Percentiles rank a stretch among this genome's conserved stretches.
phyloP scores from a whole-genome alignment of 208 protist species.

The Crithidia expoeki region DNA sequence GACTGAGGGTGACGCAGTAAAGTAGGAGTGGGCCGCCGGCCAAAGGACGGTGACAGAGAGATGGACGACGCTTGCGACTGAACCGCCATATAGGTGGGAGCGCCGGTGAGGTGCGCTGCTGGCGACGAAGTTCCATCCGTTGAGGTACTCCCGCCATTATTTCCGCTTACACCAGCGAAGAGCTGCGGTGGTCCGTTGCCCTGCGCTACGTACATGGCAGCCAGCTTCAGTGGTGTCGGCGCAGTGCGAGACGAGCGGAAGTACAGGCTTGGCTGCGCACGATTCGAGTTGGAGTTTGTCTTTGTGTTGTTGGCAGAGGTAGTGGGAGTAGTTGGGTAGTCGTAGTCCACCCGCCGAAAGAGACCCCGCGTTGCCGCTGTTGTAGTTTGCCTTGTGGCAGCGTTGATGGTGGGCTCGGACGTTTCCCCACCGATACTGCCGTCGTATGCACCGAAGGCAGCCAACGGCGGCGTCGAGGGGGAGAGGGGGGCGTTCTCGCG shows the following conservation, averaged over 20 bases:
- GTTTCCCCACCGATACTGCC: not conserved
- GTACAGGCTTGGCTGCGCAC: conserved; percentile 27
- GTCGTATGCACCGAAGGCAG: not conserved
- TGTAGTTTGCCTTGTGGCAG: too few relatives aligned
- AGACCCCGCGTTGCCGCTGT: not conserved
- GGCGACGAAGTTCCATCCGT: conserved; percentile 8
- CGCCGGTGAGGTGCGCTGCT: not conserved
- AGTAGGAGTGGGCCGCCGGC: conserved; percentile 6
- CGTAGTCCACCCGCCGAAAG: conserved; percentile 4
- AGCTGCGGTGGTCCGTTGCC: not conserved
- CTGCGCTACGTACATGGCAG: conserved; percentile 1
- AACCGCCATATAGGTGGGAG: not conserved
- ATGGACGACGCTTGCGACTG: conserved; percentile 1
- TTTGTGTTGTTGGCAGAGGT: not conserved
- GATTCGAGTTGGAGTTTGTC: conserved; percentile 14
- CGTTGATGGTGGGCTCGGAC: not conserved
- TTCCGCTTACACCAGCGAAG: not conserved
- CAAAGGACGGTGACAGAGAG: not conserved
- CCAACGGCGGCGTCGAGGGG: not conserved
- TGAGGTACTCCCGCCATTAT: not conserved
- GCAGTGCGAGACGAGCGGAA: conserved; percentile 29
- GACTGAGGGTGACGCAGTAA: conserved; percentile 12
- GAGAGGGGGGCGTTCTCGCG: not conserved
- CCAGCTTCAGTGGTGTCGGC: conserved; percentile 26
- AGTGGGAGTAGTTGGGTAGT: not conserved